Percentiles rank a stretch among this genome's conserved stretches.
Conservation (phyloP, 345 rosid species). For the Cardiospermum halicacabum region DNA sequence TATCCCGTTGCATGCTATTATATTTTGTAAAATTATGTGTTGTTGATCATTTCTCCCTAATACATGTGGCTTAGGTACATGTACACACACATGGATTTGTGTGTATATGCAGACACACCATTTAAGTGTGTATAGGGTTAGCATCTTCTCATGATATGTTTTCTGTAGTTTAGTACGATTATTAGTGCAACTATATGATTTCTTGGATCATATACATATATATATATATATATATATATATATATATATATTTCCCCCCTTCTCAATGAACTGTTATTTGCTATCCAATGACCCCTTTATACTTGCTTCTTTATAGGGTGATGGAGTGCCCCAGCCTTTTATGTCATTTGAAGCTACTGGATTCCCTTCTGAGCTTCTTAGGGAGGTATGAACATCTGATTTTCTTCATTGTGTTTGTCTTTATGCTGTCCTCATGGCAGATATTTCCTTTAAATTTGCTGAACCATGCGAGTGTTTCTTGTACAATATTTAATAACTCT, state of each 20-base stretch:
- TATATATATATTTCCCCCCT: no score
- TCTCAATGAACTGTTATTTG: background rate
- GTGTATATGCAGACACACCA: no score
- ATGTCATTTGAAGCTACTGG: constrained; percentile 73
- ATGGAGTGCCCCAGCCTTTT: constrained; percentile 71
- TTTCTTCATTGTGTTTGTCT: constrained; percentile 5
- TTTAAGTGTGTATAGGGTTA: background rate
- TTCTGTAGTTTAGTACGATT: background rate
- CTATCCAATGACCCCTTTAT: background rate
- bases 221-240: no score
- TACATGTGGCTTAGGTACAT: background rate
- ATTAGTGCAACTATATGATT: background rate
- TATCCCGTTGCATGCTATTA: no score
- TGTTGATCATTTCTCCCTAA: background rate
- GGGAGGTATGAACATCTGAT: constrained; percentile 59
- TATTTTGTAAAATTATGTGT: no score
- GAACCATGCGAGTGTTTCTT: constrained; percentile 19
- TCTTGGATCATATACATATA: no score
- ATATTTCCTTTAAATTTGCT: constrained; percentile 25
- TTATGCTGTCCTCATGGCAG: constrained; percentile 4
- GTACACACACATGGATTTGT: no score
- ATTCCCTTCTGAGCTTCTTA: constrained; percentile 85
- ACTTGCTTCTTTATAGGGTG: constrained; percentile 49
- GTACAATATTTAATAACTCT: constrained; percentile 29
- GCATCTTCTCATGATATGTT: background rate